Conservation (phyloP, 306 rosid genomes). For the Pterocarpus santalinus region DNA sequence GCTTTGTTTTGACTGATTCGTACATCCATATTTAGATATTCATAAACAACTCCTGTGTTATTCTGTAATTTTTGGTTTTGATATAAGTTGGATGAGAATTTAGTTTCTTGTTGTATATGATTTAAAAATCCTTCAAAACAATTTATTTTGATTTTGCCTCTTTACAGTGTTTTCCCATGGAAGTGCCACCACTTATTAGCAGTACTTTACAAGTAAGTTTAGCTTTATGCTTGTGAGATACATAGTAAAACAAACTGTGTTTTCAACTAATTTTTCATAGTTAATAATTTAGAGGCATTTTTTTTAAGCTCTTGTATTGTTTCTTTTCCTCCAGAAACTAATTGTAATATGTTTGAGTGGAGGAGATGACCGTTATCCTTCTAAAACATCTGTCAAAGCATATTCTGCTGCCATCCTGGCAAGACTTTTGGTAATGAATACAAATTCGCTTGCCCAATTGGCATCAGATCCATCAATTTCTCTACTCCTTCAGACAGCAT, state of each 20-base stretch:
- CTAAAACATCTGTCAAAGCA: conserved; percentile 85
- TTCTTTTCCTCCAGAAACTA: conserved; percentile 70
- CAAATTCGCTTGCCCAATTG: conserved; percentile 88
- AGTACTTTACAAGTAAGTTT: conserved; percentile 83
- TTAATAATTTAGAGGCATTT: conserved; percentile 27
- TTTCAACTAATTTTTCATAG: conserved; percentile 14
- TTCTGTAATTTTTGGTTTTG: conserved; percentile 14
- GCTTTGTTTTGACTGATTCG: background rate
- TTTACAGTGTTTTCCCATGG: conserved; percentile 89
- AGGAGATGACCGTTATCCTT: conserved; percentile 87
- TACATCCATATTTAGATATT: background rate
- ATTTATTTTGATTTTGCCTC: conserved; percentile 30
- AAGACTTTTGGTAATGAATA: conserved; percentile 93
- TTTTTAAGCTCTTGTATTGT: conserved; percentile 38
- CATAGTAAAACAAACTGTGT: conserved; percentile 5
- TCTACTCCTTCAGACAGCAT: conserved; percentile 72
- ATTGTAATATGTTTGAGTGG: conserved; percentile 83
- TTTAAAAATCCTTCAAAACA: conserved; percentile 14
- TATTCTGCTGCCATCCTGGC: conserved; percentile 96
- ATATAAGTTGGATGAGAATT: conserved; percentile 15
- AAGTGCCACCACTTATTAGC: conserved; percentile 85
- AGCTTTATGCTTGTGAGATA: conserved; percentile 39
- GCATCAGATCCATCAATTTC: conserved; percentile 82
- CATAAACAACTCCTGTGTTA: conserved; percentile 8
- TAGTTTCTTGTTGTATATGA: background rate